Evolutionary conservation across 306 rosid genomes (phyloP).

Genomic region (Albizia julibrissin): DNA sequence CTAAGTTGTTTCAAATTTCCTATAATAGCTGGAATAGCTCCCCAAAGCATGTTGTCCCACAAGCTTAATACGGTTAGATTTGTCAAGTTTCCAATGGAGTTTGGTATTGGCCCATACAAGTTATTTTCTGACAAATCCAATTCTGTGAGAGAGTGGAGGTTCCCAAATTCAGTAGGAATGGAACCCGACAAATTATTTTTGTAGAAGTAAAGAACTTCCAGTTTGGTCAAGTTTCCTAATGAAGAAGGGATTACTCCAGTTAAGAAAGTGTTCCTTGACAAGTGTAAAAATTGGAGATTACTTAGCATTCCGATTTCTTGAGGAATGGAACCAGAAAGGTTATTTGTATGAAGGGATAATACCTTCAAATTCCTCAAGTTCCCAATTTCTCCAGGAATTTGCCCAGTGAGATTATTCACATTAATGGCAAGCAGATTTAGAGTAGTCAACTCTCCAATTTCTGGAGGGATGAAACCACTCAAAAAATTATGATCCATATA

Average conservation of each 20-base stretch:
- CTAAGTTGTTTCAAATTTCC: not conserved
- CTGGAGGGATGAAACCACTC: slow-evolving; percentile 14
- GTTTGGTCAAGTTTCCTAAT: slow-evolving; percentile 30
- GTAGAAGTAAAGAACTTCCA: not conserved
- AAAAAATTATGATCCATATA: not conserved
- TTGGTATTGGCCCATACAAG: not conserved
- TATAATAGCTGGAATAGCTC: not conserved
- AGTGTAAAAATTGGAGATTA: not conserved
- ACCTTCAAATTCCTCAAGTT: not conserved
- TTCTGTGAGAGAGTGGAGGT: not conserved
- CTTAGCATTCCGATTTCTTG: too few species aligned
- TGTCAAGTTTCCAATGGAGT: not conserved
- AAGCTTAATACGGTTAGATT: rapidly evolving
- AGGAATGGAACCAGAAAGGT: not conserved
- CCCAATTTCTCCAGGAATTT: not conserved
- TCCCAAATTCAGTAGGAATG: not conserved
- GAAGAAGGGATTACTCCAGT: slow-evolving; percentile 30
- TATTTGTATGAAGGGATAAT: not conserved
- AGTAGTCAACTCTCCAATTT: not conserved
- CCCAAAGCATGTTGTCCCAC: not conserved
- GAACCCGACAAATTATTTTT: slow-evolving; percentile 24
- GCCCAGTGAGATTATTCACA: not conserved
- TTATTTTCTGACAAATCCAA: not conserved
- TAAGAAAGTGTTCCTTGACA: not conserved
- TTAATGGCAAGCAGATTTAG: not conserved